Base-by-base conservation (phyloP, 257 asterid species). In the Paraleonurus japonicus region DNA sequence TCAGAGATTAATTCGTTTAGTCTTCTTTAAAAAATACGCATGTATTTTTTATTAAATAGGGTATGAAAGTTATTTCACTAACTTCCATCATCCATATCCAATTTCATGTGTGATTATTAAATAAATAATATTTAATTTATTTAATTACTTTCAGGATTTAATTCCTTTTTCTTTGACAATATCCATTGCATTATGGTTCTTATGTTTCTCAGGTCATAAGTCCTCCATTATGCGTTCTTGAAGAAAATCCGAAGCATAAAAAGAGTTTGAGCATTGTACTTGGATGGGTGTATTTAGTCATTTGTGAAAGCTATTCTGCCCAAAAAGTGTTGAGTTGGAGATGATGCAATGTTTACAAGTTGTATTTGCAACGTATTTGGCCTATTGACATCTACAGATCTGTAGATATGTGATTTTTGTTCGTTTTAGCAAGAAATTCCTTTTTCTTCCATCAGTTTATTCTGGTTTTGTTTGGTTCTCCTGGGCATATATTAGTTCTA, bases 141-240 rank as follows among this genome's bases (percentile, higher is more conserved):
- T n/a, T n/a, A n/a, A n/a, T n/a, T n/a, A n/a, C n/a, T n/a, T n/a
- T n/a, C n/a, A n/a, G n/a, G 81, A 30, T n/a, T 61, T 35, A 7
- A 8, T 35, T 39, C 13, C 26, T 55, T 30, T 23, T 35, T 22
- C 61, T 47, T 28, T 28, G n/a, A 41, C 7, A 12, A 7, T 39
- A 26, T 60, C 43, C 30, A 57, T 73, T 17, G 27, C 20, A 62
- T 70, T 20, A 60, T 53, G 5, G 17, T 39, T 37, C 62, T 30
- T 32, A 39, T 58, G 43, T 24, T n/a, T 28, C 67, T 45, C 75
- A 85, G 90, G 48, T 71, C 24, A 58, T 76, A 60, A 54, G 22
- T 35, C 85, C 81, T 30, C 90, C 90, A 7, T 15, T 58, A 7
- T 73, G 71, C 54, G 80, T 81, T 37, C 54, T 85, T 20, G 82